Percentiles rank a stretch among this genome's conserved stretches.
phyloP scores from a whole-genome alignment of 2,329 filamentous ascomycete genomes.

The Ramularia endophylla region DNA sequence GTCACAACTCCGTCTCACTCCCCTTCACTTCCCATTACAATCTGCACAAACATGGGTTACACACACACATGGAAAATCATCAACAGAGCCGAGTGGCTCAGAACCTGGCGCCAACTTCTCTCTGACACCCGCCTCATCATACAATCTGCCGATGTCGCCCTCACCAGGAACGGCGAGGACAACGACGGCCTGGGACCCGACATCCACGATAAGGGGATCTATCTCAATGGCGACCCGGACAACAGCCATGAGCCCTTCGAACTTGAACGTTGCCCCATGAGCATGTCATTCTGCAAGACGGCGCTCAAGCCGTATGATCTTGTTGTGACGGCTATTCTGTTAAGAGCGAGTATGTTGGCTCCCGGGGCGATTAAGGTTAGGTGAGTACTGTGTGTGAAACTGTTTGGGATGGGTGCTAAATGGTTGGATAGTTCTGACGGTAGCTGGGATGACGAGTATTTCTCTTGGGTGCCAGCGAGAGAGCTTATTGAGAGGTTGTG shows the following conservation, averaged over 20 bases:
- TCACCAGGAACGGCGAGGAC: background rate
- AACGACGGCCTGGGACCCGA: background rate
- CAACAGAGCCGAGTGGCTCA: background rate
- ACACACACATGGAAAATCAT: background rate
- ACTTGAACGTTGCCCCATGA: background rate
- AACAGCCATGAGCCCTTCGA: background rate
- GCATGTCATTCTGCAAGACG: slow-evolving; percentile 3
- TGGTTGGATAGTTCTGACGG: background rate
- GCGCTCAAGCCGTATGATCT: slow-evolving; percentile 3
- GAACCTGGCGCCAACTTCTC: background rate
- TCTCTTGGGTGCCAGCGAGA: background rate
- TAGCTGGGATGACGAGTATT: background rate
- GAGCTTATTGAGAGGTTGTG: background rate
- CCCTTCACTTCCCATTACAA: background rate
- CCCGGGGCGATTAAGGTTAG: background rate
- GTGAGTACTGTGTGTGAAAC: background rate
- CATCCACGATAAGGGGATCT: background rate
- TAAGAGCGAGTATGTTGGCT: background rate
- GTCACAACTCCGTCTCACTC: background rate
- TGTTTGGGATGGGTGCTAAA: background rate
- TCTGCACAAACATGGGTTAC: background rate
- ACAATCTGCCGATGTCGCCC: background rate
- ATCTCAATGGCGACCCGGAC: background rate
- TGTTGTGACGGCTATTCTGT: slow-evolving; percentile 2
- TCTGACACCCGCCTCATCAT: background rate